These are phyloP conservation scores for Ampelocalamus luodianensis DNA, from an alignment of 176 grass and related monocot species.

Conservation along the genomic window DNA sequence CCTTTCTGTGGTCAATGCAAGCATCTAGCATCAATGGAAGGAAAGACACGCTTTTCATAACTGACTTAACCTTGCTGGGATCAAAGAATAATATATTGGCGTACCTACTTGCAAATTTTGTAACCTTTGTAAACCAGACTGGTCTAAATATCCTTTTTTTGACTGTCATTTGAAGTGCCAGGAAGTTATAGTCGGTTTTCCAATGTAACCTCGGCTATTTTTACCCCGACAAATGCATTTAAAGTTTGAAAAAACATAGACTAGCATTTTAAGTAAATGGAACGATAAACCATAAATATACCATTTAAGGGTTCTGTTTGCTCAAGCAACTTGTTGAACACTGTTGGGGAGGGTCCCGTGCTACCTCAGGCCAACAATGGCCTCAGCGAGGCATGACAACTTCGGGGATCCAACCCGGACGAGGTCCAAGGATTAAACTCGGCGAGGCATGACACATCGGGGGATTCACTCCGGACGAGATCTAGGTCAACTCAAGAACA, in stretches of 20 bases:
- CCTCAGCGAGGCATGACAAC: too few species aligned
- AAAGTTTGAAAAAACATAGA: not conserved
- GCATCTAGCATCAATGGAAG: constrained; percentile 23
- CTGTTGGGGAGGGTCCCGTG: too few species aligned
- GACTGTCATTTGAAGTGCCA: not conserved
- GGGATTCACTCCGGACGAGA: too few species aligned
- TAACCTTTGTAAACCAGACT: not conserved
- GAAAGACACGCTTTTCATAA: constrained; percentile 19
- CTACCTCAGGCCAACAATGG: too few species aligned
- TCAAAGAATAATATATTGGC: not conserved
- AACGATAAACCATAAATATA: constrained; percentile 9
- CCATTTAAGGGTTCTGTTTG: constrained; percentile 72
- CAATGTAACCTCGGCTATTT: not conserved
- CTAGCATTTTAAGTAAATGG: not conserved
- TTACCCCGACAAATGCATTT: not conserved
- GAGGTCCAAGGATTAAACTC: too few species aligned
- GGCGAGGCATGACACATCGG: too few species aligned
- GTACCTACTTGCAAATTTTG: not conserved
- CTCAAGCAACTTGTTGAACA: constrained; percentile 69
- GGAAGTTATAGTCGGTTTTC: not conserved
- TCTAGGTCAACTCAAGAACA: too few species aligned
- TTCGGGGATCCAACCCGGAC: too few species aligned
- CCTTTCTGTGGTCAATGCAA: constrained; percentile 18
- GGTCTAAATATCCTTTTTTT: not conserved
- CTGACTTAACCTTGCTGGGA: constrained; percentile 16